Evolutionary conservation across 306 rosid genomes (phyloP).

Genomic region (Acacia acuminata): DNA sequence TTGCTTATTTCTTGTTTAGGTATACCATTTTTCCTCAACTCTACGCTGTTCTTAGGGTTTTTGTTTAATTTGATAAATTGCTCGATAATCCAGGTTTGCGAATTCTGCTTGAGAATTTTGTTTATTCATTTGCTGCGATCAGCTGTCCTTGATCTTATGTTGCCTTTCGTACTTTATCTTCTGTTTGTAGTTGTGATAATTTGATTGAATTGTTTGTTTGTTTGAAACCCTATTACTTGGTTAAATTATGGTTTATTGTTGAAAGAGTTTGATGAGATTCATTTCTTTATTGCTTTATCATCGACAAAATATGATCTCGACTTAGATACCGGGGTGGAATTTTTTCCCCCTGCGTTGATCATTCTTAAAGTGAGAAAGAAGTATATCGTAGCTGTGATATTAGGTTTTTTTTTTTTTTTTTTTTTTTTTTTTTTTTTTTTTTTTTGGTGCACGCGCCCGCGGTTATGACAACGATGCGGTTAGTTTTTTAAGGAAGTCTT

Average conservation of each 20-base stretch:
- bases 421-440: no score
- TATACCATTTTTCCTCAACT: not conserved
- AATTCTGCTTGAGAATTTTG: not conserved
- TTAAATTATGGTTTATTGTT: not conserved
- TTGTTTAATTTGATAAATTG: not conserved
- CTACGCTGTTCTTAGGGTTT: not conserved
- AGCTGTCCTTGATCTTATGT: not conserved
- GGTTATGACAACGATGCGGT: not conserved
- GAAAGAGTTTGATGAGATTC: not conserved
- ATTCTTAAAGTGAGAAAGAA: not conserved
- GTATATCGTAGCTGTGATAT: not conserved
- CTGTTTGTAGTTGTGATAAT: not conserved
- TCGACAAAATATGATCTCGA: not conserved
- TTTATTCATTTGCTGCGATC: not conserved
- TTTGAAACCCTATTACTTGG: not conserved
- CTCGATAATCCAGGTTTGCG: not conserved
- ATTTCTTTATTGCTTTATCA: not conserved
- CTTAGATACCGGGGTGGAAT: not conserved
- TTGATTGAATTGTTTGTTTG: not conserved
- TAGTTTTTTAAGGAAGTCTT: slow-evolving; percentile 10
- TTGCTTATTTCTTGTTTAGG: not conserved
- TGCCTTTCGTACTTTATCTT: no score
- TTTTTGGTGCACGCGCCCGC: not conserved
- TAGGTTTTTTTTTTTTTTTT: not conserved
- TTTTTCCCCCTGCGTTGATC: not conserved